These are phyloP conservation scores for Kodamaea plutei DNA, from an alignment of 1,139 yeast genomes.

Conservation along the genomic window DNA sequence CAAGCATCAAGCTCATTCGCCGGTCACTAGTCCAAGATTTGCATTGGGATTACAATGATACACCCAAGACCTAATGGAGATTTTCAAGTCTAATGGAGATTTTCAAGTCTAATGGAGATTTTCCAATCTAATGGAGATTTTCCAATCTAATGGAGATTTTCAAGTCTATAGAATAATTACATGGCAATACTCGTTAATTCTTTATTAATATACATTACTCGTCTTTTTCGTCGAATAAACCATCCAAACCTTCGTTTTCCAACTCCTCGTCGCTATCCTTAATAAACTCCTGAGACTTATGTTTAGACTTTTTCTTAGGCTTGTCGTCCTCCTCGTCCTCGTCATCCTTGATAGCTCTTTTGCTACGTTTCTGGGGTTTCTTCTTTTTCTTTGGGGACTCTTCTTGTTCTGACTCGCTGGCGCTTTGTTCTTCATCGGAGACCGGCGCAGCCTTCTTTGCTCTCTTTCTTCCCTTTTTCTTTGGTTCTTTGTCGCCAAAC, in stretches of 20 bases:
- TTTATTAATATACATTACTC: conserved; percentile 11
- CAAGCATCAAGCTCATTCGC: too few species aligned
- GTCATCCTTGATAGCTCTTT: conserved; percentile 8
- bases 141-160: too few species aligned
- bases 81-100: too few species aligned
- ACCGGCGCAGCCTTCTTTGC: conserved; percentile 15
- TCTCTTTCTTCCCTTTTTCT: conserved; percentile 19
- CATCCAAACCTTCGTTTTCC: conserved; percentile 23
- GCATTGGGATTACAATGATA: too few species aligned
- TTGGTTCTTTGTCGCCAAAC: conserved; percentile 25
- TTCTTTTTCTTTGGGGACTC: conserved; percentile 14
- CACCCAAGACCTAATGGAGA: too few species aligned
- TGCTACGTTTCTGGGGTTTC: conserved; percentile 13
- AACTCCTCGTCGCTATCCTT: conserved; percentile 53
- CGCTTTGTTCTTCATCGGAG: conserved; percentile 20
- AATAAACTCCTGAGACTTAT: conserved; percentile 45
- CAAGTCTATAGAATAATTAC: too few species aligned
- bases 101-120: too few species aligned
- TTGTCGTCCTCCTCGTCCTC: conserved; percentile 15
- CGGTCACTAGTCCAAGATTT: too few species aligned
- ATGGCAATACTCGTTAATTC: too few species aligned
- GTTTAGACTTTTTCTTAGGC: conserved; percentile 22
- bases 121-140: too few species aligned
- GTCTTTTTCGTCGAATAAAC: conserved; percentile 13
- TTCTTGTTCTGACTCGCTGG: conserved; percentile 18